Evolutionary conservation across 1,284 basidiomycete species (phyloP), one percentile per base, ranked within the genome.

Genomic region (Puccinia polysora): DNA sequence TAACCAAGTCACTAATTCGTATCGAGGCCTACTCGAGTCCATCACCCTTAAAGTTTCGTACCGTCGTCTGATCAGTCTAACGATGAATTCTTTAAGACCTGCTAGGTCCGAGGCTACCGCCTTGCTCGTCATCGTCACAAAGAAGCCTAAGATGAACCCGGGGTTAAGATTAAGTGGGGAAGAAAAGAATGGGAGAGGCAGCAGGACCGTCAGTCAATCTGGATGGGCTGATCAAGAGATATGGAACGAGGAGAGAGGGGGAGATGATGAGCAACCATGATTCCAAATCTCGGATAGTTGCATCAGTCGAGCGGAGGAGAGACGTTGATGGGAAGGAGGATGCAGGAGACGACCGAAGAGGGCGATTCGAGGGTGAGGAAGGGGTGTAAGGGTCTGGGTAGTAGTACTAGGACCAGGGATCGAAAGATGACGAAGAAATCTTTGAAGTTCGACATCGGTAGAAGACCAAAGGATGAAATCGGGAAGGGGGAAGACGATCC

Each of bases 401-500:
- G n/a, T n/a, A n/a, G n/a, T n/a, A n/a, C n/a, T n/a, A n/a, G n/a
- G n/a, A n/a, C n/a, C n/a, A n/a, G n/a, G n/a, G n/a, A n/a, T n/a
- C 23, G 56, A 32, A 23, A 58, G 36, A 63, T 63, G 59, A 18
- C 59, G 59, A 15, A 63, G 38, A 10, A n/a, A 63, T 32, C 47
- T 63, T 43, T 63, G 38, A 18, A 25, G 23, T 12, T 10, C 7
- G 1, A 28, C 30, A 1, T 43, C 28, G 36, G 18, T 25, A 10
- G 38, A 49, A 30, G 45, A 15, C 59, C 59, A 63, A 7, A 32
- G 43, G 10, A 63, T 10, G 23, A 49, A 28, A n/a, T 49, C 59
- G n/a, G 43, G 20, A 28, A 43, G 18, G n/a, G 59, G 59, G 23
- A 63, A 63, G 43, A 63, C 47, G 23, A 63, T 49, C 59, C 59